phyloP scores from a whole-genome alignment of 2,329 filamentous ascomycete genomes.

The Cytospora piceicola region DNA sequence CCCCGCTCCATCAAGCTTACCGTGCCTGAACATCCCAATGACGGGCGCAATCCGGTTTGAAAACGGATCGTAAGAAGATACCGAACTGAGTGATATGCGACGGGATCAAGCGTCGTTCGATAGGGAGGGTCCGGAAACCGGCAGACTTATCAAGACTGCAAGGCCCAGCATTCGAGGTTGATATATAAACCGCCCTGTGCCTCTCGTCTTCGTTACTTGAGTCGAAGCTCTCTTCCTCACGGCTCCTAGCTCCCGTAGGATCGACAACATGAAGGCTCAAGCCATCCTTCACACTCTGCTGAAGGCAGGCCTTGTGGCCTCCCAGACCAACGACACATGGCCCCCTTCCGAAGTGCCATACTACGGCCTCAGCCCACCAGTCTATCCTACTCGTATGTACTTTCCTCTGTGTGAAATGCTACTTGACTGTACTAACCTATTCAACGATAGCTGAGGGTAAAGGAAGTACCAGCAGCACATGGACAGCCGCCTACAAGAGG shows the following conservation, averaged over 20 bases:
- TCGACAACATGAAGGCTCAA: slow-evolving; percentile 27
- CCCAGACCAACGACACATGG: slow-evolving; percentile 24
- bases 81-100: not conserved
- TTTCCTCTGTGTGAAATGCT: not conserved
- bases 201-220: not conserved
- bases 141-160: not conserved
- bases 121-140: not conserved
- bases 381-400: slow-evolving; percentile 41
- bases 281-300: slow-evolving; percentile 9
- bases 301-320: slow-evolving; percentile 17
- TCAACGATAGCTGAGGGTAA: slow-evolving; percentile 35
- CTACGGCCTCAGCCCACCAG: slow-evolving; percentile 42
- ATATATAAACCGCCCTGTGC: slow-evolving; percentile 2
- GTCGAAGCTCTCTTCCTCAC: not conserved
- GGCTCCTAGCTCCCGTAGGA: slow-evolving; percentile 1
- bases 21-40: not conserved
- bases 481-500: slow-evolving; percentile 42
- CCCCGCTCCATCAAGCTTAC: not conserved
- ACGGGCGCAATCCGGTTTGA: not conserved
- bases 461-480: slow-evolving; percentile 37
- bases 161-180: not conserved
- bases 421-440: slow-evolving; percentile 5
- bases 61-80: not conserved
- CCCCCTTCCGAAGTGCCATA: slow-evolving; percentile 38
- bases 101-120: not conserved